Percentiles rank a stretch among this genome's conserved stretches.
These are phyloP conservation scores for Leptographium flavum DNA, from an alignment of 2,329 filamentous ascomycete genomes.

Conservation along the genomic window DNA sequence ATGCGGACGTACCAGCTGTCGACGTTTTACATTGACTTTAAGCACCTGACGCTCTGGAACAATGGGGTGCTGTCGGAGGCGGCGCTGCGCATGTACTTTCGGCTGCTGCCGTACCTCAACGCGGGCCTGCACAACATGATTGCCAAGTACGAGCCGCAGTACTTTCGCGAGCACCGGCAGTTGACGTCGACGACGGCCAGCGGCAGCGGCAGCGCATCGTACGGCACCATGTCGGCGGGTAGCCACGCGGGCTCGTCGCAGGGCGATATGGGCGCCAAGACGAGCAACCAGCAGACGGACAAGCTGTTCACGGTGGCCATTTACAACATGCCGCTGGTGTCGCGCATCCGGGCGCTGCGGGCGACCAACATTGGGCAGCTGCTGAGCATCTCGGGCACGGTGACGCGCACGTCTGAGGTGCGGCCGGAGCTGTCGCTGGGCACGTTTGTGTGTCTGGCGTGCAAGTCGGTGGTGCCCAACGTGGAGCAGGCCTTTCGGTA, in stretches of 20 bases:
- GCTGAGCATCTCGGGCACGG: constrained; percentile 90
- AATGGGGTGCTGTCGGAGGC: constrained; percentile 74
- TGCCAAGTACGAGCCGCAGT: constrained; percentile 83
- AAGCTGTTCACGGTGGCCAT: constrained; percentile 89
- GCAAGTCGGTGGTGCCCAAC: constrained; percentile 71
- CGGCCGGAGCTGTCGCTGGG: constrained; percentile 83
- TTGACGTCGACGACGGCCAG: constrained; percentile 38
- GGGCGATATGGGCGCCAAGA: constrained; percentile 55
- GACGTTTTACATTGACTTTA: constrained; percentile 77
- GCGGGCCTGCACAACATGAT: constrained; percentile 85
- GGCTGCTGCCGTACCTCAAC: constrained; percentile 83
- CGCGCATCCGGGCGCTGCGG: constrained; percentile 70
- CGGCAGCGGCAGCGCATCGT: constrained; percentile 26
- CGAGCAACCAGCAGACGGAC: constrained; percentile 87
- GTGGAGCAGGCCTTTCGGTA: constrained; percentile 97
- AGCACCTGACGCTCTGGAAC: constrained; percentile 63
- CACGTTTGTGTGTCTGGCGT: constrained; percentile 83
- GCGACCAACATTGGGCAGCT: constrained; percentile 86
- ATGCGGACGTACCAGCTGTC: constrained; percentile 64
- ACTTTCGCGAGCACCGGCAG: constrained; percentile 86
- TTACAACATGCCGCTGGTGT: constrained; percentile 82
- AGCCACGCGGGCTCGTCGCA: constrained; percentile 50
- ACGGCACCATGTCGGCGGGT: constrained; percentile 48
- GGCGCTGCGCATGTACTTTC: constrained; percentile 83
- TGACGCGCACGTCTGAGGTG: constrained; percentile 93